Percentiles rank a stretch among this genome's conserved stretches.
phyloP scores from a whole-genome alignment of 164 flowering plant species.

The Annona cherimola region DNA sequence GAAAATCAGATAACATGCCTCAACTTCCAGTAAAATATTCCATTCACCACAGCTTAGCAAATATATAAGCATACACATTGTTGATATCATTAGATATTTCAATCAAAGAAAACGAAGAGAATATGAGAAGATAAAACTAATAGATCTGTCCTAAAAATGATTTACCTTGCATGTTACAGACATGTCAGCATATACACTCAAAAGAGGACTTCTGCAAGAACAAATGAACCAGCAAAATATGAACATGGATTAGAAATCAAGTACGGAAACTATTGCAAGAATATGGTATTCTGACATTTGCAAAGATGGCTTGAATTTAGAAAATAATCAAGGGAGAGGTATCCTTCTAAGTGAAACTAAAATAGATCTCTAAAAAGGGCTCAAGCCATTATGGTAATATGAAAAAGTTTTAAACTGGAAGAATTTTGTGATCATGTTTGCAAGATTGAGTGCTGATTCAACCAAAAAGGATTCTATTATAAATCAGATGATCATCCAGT shows the following conservation, averaged over 20 bases:
- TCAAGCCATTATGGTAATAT: neutral
- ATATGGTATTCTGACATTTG: neutral
- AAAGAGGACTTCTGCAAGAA: slow-evolving; percentile 81
- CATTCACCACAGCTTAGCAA: neutral
- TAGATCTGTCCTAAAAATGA: neutral
- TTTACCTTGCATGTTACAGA: slow-evolving; percentile 94
- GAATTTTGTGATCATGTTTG: neutral
- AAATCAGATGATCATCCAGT: too few relatives aligned
- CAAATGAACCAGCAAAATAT: neutral
- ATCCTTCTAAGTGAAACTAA: neutral
- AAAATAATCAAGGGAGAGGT: too few relatives aligned
- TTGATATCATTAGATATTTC: neutral
- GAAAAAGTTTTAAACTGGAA: neutral
- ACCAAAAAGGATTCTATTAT: too few relatives aligned
- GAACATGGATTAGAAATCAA: neutral
- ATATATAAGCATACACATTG: neutral
- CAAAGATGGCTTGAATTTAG: neutral
- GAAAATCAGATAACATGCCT: neutral
- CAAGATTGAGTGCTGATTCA: neutral
- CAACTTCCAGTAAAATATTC: neutral
- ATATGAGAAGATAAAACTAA: neutral
- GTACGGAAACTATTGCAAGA: neutral
- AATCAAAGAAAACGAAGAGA: neutral
- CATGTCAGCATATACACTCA: slow-evolving; percentile 99
- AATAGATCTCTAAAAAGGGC: neutral